Evolutionary conservation across 768 basidiomycete genomes (phyloP).

Genomic region (Tricholoma sp.): DNA sequence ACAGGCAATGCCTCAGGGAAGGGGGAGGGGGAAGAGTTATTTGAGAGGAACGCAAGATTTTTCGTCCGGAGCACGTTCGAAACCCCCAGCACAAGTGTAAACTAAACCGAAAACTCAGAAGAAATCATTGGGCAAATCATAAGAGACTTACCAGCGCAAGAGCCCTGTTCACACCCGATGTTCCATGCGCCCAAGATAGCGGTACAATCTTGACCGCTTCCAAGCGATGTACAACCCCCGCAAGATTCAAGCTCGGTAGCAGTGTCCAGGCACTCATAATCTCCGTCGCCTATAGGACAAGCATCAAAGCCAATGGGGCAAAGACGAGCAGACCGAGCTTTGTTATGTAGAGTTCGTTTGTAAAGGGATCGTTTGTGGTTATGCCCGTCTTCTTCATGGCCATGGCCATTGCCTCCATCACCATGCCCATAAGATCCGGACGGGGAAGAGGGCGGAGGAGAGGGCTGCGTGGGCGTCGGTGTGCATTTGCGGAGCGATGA

Average conservation of each 20-base stretch:
- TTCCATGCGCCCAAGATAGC: constrained; percentile 60
- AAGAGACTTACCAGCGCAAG: constrained; percentile 44
- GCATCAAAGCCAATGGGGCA: constrained; percentile 54
- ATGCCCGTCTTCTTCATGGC: constrained; percentile 9
- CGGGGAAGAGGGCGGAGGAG: constrained; percentile 34
- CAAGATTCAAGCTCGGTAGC: constrained; percentile 62
- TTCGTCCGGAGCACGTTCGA: constrained; percentile 35
- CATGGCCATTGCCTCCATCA: background rate
- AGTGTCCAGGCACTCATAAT: constrained; percentile 64
- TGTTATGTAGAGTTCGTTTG: constrained; percentile 21
- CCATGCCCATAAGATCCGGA: constrained; percentile 16
- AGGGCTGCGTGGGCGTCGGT: constrained; percentile 24
- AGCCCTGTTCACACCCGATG: constrained; percentile 59
- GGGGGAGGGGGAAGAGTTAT: constrained; percentile 9
- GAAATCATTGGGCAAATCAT: background rate
- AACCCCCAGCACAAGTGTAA: constrained; percentile 46
- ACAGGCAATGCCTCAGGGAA: background rate
- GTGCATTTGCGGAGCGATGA: constrained; percentile 36
- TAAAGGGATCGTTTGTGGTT: constrained; percentile 13
- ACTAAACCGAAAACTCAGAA: constrained; percentile 26
- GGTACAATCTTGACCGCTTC: constrained; percentile 67
- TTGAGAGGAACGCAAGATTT: constrained; percentile 37
- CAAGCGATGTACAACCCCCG: constrained; percentile 67
- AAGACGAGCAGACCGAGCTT: constrained; percentile 33
- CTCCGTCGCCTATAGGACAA: constrained; percentile 46